These are phyloP conservation scores for Canariomyces notabilis DNA, from an alignment of 2,329 filamentous ascomycete genomes.

Conservation along the genomic window DNA sequence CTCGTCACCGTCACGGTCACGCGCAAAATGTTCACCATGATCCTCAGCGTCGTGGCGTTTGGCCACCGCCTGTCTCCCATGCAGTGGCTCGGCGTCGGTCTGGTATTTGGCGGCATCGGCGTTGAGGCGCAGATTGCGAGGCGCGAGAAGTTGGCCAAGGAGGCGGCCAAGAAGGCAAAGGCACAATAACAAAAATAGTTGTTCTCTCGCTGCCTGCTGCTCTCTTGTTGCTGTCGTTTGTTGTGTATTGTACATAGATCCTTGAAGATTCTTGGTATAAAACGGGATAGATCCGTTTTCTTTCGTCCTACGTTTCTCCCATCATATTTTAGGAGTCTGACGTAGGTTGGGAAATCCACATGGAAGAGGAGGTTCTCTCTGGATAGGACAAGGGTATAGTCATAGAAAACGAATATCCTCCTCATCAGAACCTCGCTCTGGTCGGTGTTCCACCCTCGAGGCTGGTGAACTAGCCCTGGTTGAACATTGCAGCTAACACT, in stretches of 20 bases:
- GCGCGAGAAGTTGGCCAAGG: slow-evolving; percentile 78
- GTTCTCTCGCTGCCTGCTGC: background rate
- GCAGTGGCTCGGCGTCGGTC: slow-evolving; percentile 86
- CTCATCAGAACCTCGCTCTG: too few relatives aligned
- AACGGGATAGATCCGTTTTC: background rate
- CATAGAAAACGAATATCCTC: too few relatives aligned
- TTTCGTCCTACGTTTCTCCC: too few relatives aligned
- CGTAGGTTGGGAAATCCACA: too few relatives aligned
- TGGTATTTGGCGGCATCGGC: slow-evolving; percentile 94
- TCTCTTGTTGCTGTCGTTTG: background rate
- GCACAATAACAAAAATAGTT: slow-evolving; percentile 25
- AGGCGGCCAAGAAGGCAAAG: slow-evolving; percentile 51
- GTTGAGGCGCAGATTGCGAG: slow-evolving; percentile 80
- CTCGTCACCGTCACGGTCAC: slow-evolving; percentile 97
- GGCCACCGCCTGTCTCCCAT: slow-evolving; percentile 80
- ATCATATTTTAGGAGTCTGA: too few relatives aligned
- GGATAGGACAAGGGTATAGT: too few relatives aligned
- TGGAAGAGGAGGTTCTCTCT: too few relatives aligned
- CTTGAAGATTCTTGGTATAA: background rate
- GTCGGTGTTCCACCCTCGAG: too few relatives aligned
- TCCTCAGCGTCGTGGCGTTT: slow-evolving; percentile 90
- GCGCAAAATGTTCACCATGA: slow-evolving; percentile 99
- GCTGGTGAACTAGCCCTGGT: too few relatives aligned
- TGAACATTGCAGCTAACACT: too few relatives aligned
- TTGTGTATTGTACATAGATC: background rate